These are phyloP conservation scores for Oidiodendron maius DNA, from an alignment of 495 filamentous ascomycete species.

Conservation along the genomic window DNA sequence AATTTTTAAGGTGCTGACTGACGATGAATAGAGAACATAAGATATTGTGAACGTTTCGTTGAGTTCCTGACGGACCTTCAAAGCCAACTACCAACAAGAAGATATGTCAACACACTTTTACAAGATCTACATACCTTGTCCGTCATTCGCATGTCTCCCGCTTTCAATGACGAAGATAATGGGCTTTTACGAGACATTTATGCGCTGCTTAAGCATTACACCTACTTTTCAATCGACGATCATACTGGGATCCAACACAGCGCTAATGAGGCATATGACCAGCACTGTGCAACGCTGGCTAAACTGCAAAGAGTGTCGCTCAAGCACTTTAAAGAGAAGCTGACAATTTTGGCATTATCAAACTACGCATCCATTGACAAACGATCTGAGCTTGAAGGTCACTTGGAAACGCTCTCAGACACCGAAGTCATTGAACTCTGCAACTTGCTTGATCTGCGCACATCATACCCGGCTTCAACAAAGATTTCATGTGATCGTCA, in stretches of 20 bases:
- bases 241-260: slow-evolving; percentile 74
- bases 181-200: slow-evolving; percentile 77
- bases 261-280: slow-evolving; percentile 66
- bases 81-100: slow-evolving; percentile 88
- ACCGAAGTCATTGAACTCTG: slow-evolving; percentile 67
- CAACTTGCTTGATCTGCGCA: slow-evolving; percentile 68
- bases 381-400: slow-evolving; percentile 69
- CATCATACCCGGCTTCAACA: slow-evolving; percentile 67
- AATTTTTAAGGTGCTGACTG: no score
- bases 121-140: slow-evolving; percentile 85
- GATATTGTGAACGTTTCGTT: slow-evolving; percentile 88
- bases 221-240: slow-evolving; percentile 86
- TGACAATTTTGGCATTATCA: slow-evolving; percentile 84
- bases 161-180: slow-evolving; percentile 70
- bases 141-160: slow-evolving; percentile 70
- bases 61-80: slow-evolving; percentile 87
- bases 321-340: slow-evolving; percentile 81
- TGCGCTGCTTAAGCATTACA: slow-evolving; percentile 74
- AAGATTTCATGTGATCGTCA: slow-evolving; percentile 54
- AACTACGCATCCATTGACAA: slow-evolving; percentile 87
- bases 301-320: slow-evolving; percentile 76
- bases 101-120: slow-evolving; percentile 90
- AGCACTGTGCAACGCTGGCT: slow-evolving; percentile 69
- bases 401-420: slow-evolving; percentile 66
- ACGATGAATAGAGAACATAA: slow-evolving; percentile 55